A percentile compares a stretch with the other conserved stretches of the same genome.
These are phyloP conservation scores for Xylariaceae sp. DNA, from an alignment of 2,329 filamentous ascomycete genomes.

Conservation along the genomic window DNA sequence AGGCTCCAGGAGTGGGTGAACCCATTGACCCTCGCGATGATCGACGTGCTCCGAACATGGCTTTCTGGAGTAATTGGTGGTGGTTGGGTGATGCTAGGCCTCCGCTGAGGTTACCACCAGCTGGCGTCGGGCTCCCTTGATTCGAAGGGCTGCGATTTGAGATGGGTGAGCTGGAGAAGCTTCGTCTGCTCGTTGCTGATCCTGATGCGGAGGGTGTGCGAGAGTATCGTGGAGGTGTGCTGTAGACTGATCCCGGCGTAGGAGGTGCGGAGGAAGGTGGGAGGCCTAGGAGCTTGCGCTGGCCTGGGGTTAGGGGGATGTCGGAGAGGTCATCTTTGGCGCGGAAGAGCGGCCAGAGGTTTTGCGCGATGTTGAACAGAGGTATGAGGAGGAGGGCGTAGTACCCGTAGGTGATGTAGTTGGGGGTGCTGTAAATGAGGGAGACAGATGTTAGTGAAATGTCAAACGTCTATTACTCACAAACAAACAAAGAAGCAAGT, in stretches of 20 bases:
- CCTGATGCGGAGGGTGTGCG: constrained; percentile 64
- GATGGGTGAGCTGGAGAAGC: constrained; percentile 55
- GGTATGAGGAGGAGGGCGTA: constrained; percentile 53
- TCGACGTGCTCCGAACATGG: constrained; percentile 52
- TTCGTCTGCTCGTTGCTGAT: constrained; percentile 58
- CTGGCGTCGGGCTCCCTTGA: constrained; percentile 31
- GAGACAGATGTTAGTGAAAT: too few species aligned
- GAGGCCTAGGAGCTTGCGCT: constrained; percentile 80
- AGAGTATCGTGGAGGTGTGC: constrained; percentile 83
- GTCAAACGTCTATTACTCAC: too few species aligned
- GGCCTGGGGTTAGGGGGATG: constrained; percentile 85
- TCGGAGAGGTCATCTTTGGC: constrained; percentile 75
- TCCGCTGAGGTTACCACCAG: constrained; percentile 9
- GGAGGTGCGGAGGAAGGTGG: constrained; percentile 60
- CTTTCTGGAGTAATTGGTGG: constrained; percentile 65
- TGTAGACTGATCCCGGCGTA: constrained; percentile 68
- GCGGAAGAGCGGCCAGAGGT: constrained; percentile 68
- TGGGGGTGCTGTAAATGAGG: constrained; percentile 23
- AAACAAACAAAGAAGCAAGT: too few species aligned
- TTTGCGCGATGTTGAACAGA: constrained; percentile 66
- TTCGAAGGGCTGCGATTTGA: constrained; percentile 51
- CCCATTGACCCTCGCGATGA: constrained; percentile 59
- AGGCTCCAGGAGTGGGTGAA: constrained; percentile 46
- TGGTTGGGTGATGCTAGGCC: constrained; percentile 45
- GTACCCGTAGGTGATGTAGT: constrained; percentile 43